These are phyloP conservation scores for Echinosophora koreensis DNA, from an alignment of 306 rosid species.

Conservation along the genomic window DNA sequence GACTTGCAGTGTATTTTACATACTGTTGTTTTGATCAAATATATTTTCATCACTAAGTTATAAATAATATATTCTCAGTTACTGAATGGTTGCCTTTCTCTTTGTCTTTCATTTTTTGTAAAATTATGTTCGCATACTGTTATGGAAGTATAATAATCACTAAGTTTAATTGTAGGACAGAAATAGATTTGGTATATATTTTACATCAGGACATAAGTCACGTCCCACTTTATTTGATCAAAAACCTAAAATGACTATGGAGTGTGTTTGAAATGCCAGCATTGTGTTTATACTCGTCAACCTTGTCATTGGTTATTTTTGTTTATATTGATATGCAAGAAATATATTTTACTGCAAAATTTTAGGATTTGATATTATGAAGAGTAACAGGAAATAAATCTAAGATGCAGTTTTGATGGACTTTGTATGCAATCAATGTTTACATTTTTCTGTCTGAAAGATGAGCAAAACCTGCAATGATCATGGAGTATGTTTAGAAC, in stretches of 20 bases:
- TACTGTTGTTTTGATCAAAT: neutral
- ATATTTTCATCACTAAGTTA: neutral
- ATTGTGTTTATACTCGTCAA: neutral
- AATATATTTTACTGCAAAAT: neutral
- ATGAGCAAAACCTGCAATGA: neutral
- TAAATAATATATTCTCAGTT: neutral
- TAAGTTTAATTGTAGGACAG: neutral
- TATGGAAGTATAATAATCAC: neutral
- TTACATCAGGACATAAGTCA: neutral
- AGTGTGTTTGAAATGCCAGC: neutral
- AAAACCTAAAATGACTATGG: neutral
- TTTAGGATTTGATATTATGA: neutral
- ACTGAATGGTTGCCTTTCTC: slow-evolving; percentile 4
- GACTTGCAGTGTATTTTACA: neutral
- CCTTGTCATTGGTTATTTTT: neutral
- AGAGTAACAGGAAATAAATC: neutral
- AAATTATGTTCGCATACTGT: neutral
- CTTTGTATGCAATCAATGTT: neutral
- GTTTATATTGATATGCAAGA: neutral
- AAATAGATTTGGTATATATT: neutral
- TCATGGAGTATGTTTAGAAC: neutral
- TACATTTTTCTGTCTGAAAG: neutral
- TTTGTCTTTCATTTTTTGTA: neutral
- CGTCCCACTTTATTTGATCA: neutral
- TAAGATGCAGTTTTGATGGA: neutral